Conservation (phyloP, 2,329 filamentous ascomycete genomes). For the Aspergillus ochraceoroseus region DNA sequence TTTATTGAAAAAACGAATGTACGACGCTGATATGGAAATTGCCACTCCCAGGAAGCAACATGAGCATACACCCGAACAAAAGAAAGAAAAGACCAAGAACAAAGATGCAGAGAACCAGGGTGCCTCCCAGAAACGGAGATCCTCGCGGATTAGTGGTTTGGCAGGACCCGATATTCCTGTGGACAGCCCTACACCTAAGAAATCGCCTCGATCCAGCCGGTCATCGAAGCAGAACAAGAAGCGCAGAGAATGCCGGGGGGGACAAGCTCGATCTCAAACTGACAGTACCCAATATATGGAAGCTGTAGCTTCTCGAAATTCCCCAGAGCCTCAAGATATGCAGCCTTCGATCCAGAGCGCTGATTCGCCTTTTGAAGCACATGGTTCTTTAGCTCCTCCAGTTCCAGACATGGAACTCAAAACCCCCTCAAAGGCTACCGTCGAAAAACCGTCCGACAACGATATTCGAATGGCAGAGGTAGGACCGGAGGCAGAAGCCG, state of each 20-base stretch:
- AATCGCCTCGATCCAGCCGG: conserved; percentile 17
- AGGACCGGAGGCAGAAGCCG: conserved; percentile 1
- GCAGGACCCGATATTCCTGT: conserved; percentile 14
- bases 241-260: conserved; percentile 12
- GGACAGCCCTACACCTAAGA: conserved; percentile 14
- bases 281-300: too few species aligned
- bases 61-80: conserved; percentile 3
- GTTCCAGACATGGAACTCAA: too few species aligned
- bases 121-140: conserved; percentile 30
- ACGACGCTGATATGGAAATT: conserved; percentile 22
- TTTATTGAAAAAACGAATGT: conserved; percentile 26
- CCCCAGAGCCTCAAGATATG: too few species aligned
- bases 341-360: too few species aligned
- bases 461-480: conserved; percentile 20
- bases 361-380: too few species aligned
- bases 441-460: too few species aligned
- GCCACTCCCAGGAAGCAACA: neutral
- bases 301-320: too few species aligned
- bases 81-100: conserved; percentile 3
- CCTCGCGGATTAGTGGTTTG: conserved; percentile 27
- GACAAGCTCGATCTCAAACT: conserved; percentile 6
- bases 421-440: too few species aligned
- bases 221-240: conserved; percentile 23
- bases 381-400: too few species aligned
- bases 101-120: conserved; percentile 15